Base-by-base conservation (phyloP, 306 rosid species). In the Gynostemma pentaphyllum region DNA sequence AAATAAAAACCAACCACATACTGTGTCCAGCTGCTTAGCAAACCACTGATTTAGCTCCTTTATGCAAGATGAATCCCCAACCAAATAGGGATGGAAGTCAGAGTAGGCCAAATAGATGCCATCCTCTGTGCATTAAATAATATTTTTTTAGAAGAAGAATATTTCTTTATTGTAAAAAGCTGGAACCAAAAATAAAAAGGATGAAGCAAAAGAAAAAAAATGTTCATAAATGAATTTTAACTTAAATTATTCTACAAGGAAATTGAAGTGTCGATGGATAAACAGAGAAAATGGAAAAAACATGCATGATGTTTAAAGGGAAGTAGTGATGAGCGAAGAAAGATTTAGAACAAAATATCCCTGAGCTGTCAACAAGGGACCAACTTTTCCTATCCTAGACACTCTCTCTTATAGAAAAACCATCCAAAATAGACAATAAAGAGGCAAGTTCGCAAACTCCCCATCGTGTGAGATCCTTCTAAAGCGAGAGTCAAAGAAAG, bases 31-130 rank as follows among this genome's bases (percentile, higher is more conserved):
- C 66, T 88, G 95, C 82, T 86, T 88, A 61, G 95, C 68, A 84
- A 92, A 92, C 99, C 99, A 88, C 77, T 88, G 92, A 75, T 88
- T 88, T 55, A 92, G 81, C 80, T 92, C 96, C 71, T 84, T 82
- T 36, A 86, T 71, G 81, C 90, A 92, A 44, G 85, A 80, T 9
- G 96, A 78, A 72, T 92, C 99, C 74, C 90, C 99, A 68, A 78
- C 81, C 83, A 92, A 75, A 77, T 86, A 92, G 19, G 79, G 82
- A 71, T 74, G 81, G 75, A 88, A 88, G 76, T 92, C 95, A 28
- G 96, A 84, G 72, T 88, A 92, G 27, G 90, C 95, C 78, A 92
- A 82, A 82, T 88, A 88, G 67, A 92, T 84, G 45, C 89, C 94
- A 72, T 88, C 90, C 74, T 83, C 99, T 92, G 94, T 85, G 68